phyloP scores from a whole-genome alignment of 208 protist species.

The Tetramitus jugosus region DNA sequence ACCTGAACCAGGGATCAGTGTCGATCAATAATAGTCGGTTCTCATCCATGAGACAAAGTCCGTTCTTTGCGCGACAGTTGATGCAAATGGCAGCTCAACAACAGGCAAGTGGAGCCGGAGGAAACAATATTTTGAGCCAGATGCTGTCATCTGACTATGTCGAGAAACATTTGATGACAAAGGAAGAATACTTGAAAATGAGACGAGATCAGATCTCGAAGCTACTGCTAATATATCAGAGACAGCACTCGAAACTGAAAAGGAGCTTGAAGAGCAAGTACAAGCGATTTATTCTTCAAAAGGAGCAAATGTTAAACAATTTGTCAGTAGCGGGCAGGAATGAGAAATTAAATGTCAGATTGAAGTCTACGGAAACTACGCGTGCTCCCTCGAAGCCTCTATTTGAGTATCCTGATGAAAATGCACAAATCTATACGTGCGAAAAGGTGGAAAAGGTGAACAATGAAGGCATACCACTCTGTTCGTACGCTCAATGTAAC shows the following conservation, averaged over 20 bases:
- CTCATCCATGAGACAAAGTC: too few species aligned
- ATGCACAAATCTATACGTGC: background rate
- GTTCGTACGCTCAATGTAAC: background rate
- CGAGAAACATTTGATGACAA: background rate
- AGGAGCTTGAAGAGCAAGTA: background rate
- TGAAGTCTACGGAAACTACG: background rate
- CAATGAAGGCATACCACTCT: background rate
- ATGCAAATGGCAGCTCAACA: too few species aligned
- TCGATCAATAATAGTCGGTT: too few species aligned
- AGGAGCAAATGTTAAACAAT: background rate
- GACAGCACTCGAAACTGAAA: background rate
- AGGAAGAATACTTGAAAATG: background rate
- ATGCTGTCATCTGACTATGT: too few species aligned
- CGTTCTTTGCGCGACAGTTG: too few species aligned
- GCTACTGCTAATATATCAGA: background rate
- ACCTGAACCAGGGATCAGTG: background rate
- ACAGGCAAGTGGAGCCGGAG: too few species aligned
- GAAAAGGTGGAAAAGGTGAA: background rate
- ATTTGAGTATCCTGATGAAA: too few species aligned
- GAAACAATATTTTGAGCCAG: too few species aligned
- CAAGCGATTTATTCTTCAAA: background rate
- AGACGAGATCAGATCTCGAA: background rate
- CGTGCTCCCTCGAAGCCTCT: background rate
- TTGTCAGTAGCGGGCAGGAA: too few species aligned
- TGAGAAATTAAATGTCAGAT: background rate